Conservation (phyloP, 2,329 filamentous ascomycete species). For the Penicillium sp. region DNA sequence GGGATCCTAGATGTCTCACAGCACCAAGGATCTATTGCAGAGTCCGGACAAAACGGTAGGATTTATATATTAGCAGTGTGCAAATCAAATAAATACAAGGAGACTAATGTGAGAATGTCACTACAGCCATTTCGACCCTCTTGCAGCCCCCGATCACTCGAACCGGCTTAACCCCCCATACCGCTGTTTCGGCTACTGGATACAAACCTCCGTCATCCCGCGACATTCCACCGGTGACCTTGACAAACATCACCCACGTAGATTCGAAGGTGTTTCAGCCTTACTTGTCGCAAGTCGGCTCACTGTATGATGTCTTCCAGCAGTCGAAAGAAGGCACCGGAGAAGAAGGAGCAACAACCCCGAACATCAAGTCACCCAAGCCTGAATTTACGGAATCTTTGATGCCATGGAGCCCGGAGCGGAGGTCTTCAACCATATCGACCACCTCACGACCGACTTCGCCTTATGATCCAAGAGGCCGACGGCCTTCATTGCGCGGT, state of each 20-base stretch:
- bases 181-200: conserved; percentile 64
- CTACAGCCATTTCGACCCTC: conserved; percentile 82
- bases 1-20: conserved; percentile 72
- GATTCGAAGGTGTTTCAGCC: conserved; percentile 77
- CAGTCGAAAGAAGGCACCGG: conserved; percentile 77
- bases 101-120: conserved; percentile 13
- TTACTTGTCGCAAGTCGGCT: conserved; percentile 82
- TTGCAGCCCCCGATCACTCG: conserved; percentile 86
- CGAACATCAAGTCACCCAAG: conserved; percentile 47
- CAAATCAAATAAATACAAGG: not conserved
- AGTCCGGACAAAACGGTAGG: conserved; percentile 80
- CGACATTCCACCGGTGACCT: conserved; percentile 89
- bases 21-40: conserved; percentile 61
- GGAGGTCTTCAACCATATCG: conserved; percentile 44
- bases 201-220: conserved; percentile 80
- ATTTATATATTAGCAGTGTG: not conserved
- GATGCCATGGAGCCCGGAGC: conserved; percentile 47
- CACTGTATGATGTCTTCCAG: conserved; percentile 84
- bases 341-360: conserved; percentile 52
- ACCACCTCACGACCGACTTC: conserved; percentile 45
- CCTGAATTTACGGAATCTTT: conserved; percentile 52
- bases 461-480: conserved; percentile 51
- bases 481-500: conserved; percentile 54
- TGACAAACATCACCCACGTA: conserved; percentile 84
- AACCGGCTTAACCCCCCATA: conserved; percentile 80